phyloP scores from a whole-genome alignment of 1,139 yeast species.

The Pichia cactophila region DNA sequence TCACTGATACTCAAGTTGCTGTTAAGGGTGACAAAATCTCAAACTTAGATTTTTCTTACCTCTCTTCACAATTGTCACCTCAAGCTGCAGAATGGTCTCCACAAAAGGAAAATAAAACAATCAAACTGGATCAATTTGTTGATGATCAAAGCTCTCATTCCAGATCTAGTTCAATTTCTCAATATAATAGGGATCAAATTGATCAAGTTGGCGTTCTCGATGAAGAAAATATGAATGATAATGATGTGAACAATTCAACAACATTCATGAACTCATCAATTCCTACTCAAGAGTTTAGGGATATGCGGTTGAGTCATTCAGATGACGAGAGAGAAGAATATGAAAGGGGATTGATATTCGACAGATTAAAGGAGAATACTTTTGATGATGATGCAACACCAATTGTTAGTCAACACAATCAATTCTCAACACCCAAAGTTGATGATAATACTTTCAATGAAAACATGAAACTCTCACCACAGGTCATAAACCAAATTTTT shows the following conservation, averaged over 20 bases:
- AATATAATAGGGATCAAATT: conserved; percentile 1
- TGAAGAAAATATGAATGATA: background rate
- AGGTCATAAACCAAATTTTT: conserved; percentile 5
- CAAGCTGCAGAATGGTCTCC: conserved; percentile 25
- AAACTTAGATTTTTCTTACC: conserved; percentile 22
- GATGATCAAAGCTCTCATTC: conserved; percentile 3
- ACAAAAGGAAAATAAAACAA: conserved; percentile 4
- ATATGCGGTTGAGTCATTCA: background rate
- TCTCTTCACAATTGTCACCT: conserved; percentile 21
- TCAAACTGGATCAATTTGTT: conserved; percentile 8
- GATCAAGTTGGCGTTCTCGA: conserved; percentile 2
- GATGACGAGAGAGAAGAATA: conserved; percentile 12
- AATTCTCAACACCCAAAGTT: conserved; percentile 6
- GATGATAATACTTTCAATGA: background rate
- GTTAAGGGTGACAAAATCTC: conserved; percentile 5
- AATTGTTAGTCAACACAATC: conserved; percentile 1
- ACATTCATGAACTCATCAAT: conserved; percentile 9
- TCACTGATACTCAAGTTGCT: background rate
- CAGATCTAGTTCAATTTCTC: conserved; percentile 5
- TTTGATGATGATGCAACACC: conserved; percentile 6
- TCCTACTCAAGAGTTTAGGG: conserved; percentile 9
- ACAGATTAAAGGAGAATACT: background rate
- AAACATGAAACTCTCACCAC: conserved; percentile 5
- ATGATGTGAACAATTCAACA: conserved; percentile 7
- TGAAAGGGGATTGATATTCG: background rate